These are phyloP conservation scores for Candida tetrigidarum DNA, from an alignment of 1,139 yeast genomes.

Conservation along the genomic window DNA sequence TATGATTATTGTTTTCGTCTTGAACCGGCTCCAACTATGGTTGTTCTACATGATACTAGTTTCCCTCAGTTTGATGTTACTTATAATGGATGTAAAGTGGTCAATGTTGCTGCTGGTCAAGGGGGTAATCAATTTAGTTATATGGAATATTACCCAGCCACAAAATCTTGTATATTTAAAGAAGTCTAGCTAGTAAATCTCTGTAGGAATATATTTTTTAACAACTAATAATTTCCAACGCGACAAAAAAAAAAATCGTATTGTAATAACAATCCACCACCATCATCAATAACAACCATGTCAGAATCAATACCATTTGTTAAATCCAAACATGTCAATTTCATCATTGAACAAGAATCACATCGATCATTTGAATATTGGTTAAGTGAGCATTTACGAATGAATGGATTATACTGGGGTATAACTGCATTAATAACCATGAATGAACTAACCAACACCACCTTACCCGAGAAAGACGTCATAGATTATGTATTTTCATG, in stretches of 20 bases:
- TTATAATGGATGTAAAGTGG: constrained; percentile 80
- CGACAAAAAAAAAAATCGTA: no score
- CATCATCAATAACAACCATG: not conserved
- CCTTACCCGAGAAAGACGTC: constrained; percentile 64
- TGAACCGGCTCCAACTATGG: constrained; percentile 77
- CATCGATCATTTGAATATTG: constrained; percentile 69
- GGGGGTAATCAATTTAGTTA: constrained; percentile 59
- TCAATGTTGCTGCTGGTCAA: constrained; percentile 68
- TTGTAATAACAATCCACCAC: no score
- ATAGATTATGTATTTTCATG: constrained; percentile 71
- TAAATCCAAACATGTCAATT: constrained; percentile 37
- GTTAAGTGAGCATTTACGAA: constrained; percentile 85
- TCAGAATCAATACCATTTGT: constrained; percentile 9
- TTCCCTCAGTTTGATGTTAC: constrained; percentile 75
- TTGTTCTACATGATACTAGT: constrained; percentile 68
- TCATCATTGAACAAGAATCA: constrained; percentile 42
- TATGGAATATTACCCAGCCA: constrained; percentile 69
- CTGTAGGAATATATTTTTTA: not conserved
- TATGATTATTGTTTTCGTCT: constrained; percentile 70
- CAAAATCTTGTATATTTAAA: constrained; percentile 52
- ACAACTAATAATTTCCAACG: not conserved
- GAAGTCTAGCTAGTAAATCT: constrained; percentile 35
- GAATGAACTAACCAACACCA: constrained; percentile 48
- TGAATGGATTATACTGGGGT: constrained; percentile 98
- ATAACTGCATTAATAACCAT: constrained; percentile 72